Evolutionary conservation across 176 grass and related monocot species (phyloP).

Genomic region (Triticum aestivum): DNA sequence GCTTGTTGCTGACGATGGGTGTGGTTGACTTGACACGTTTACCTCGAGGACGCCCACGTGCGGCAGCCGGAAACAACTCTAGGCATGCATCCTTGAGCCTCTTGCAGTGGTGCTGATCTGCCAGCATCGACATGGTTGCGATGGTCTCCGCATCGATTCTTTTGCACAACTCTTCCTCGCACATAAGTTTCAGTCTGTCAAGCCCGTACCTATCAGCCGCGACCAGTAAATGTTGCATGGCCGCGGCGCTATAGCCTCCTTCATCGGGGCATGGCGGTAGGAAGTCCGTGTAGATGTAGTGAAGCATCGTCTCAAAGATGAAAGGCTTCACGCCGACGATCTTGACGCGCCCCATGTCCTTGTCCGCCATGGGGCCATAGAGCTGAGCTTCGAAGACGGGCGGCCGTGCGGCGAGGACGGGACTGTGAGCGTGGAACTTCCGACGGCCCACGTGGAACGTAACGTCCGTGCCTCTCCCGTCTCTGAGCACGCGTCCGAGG

Average conservation of each 20-base stretch:
- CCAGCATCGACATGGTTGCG: not conserved
- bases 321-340: not conserved
- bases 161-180: not conserved
- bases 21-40: too few relatives aligned
- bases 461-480: not conserved
- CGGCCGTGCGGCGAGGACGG: not conserved
- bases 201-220: not conserved
- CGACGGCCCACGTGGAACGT: not conserved
- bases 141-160: not conserved
- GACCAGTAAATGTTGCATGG: conserved; percentile 2
- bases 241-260: not conserved
- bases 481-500: not conserved
- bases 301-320: conserved; percentile 16
- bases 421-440: not conserved
- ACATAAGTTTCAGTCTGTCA: not conserved
- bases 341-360: not conserved
- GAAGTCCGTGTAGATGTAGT: conserved; percentile 7
- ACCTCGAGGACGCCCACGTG: too few relatives aligned
- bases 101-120: not conserved
- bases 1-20: too few relatives aligned
- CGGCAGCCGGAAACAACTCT: not conserved
- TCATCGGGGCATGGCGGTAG: not conserved
- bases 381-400: too few relatives aligned
- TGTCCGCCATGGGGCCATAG: conserved; percentile 6
- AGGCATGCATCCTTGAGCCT: not conserved